Evolutionary conservation across 371 early-diverging fungal species (phyloP), one percentile per base, ranked within the genome.

Genomic region (Apophysomyces variabilis): DNA sequence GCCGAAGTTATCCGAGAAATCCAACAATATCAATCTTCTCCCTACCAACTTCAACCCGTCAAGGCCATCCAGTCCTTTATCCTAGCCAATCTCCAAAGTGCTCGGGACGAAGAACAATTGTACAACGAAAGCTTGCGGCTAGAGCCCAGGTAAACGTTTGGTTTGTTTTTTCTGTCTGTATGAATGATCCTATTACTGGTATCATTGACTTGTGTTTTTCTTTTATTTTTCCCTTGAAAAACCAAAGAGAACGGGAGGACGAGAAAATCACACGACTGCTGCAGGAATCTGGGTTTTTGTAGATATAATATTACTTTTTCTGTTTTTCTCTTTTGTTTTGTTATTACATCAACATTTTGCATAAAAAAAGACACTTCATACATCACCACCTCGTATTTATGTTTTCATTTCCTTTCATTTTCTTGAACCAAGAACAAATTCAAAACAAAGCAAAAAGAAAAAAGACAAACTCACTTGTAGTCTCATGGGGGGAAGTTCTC

Each of bases 1-100:
- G 93, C 95, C 3, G 93, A 93, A 62, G 92, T 95, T 7, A 92
- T 98, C 73, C 87, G 91, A 5, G 95, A 96, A 57, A 86, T 96
- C 59, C 94, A 95, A 69, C 94, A 95, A 70, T 96, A 92, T 78
- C 96, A 96, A 26, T 75, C 78, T 0, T 82, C 81, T 7, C 90
- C 92, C 43, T 97, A 95, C 70, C 81, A 85, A 63, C 72, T 95
- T 47, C 85, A 82, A 5, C 65, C 87, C 2, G 96, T 96, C 5
- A 87, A 87, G 4, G 95, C 95, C 78, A 82, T 96, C 59, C 93
- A 95, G 70, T 82, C 88, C 45, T 96, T 89, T 75, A 87, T 96
- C 35, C 73, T 77, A 16, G 69, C 77, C 8, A 82, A 85, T 65
- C 61, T 89, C 38, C 84, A 85, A 38, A 78, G 80, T 35, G 75